Conservation (phyloP, 108 stramenopile species). For the Cyclotella cryptica region DNA sequence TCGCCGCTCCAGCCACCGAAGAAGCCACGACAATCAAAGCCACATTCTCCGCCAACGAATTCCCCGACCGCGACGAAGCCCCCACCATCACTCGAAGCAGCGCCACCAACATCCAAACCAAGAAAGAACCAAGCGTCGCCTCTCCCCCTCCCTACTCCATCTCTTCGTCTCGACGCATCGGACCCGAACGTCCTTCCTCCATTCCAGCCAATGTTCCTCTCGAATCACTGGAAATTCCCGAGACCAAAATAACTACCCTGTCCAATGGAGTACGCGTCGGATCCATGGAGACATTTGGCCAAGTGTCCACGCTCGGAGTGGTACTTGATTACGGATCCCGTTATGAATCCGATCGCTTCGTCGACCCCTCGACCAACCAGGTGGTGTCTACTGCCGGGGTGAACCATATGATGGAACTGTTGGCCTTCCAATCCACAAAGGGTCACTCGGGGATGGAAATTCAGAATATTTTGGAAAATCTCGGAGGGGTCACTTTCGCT, state of each 20-base stretch:
- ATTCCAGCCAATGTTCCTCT: conserved; percentile 69
- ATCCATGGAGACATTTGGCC: conserved; percentile 86
- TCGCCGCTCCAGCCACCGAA: conserved; percentile 19
- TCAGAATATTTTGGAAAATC: conserved; percentile 59
- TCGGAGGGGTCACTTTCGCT: conserved; percentile 85
- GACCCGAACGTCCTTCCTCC: conserved; percentile 47
- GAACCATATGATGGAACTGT: conserved; percentile 90
- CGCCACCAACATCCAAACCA: conserved; percentile 26
- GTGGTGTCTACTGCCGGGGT: conserved; percentile 63
- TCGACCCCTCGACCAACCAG: conserved; percentile 2
- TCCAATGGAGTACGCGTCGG: conserved; percentile 90
- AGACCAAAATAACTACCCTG: conserved; percentile 76
- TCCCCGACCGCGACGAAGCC: conserved; percentile 74
- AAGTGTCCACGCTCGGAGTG: conserved; percentile 81
- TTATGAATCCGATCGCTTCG: conserved; percentile 62
- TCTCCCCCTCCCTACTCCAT: not conserved
- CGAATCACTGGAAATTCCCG: conserved; percentile 59
- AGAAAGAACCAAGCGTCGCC: not conserved
- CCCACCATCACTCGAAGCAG: conserved; percentile 70
- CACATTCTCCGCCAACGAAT: conserved; percentile 64
- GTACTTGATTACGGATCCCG: conserved; percentile 81
- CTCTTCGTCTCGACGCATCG: conserved; percentile 44
- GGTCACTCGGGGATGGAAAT: conserved; percentile 57
- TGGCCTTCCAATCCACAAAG: conserved; percentile 88
- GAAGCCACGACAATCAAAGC: not conserved